Evolutionary conservation across 306 rosid species (phyloP).

Genomic region (Sphenostylis stenocarpa): DNA sequence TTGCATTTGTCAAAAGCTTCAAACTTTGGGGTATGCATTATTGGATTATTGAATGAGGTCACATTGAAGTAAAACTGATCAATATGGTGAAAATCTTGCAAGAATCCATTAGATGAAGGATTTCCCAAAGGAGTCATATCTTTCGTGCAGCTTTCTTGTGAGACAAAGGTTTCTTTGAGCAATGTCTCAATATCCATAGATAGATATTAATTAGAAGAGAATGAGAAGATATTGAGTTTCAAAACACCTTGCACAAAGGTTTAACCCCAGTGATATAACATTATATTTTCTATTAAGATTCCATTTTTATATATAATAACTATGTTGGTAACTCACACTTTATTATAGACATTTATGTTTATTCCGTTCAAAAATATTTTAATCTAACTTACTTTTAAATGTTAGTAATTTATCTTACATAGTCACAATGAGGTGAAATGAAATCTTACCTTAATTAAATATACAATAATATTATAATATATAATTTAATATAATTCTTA

Average conservation of each 20-base stretch:
- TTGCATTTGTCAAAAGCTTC: conserved; percentile 39
- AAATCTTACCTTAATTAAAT: no score
- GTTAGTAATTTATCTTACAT: background rate
- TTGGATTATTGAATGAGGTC: conserved; percentile 39
- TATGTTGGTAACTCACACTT: conserved; percentile 31
- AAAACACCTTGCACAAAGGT: conserved; percentile 7
- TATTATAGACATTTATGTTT: conserved; percentile 30
- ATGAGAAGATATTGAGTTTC: conserved; percentile 29
- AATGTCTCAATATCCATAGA: conserved; percentile 64
- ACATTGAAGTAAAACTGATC: conserved; percentile 43
- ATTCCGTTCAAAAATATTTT: conserved; percentile 33
- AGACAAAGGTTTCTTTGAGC: conserved; percentile 36
- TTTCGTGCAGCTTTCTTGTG: conserved; percentile 38
- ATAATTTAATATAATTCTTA: no score
- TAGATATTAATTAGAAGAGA: conserved; percentile 29
- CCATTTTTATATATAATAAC: conserved; percentile 29
- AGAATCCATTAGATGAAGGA: conserved; percentile 46
- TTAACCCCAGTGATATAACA: background rate
- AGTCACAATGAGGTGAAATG: no score
- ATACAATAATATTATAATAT: no score
- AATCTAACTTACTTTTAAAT: conserved; percentile 26
- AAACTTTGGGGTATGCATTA: conserved; percentile 38
- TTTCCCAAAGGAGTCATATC: conserved; percentile 39
- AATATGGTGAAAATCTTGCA: conserved; percentile 54
- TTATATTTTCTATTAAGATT: background rate